Evolutionary conservation across 305 asterid genomes (phyloP).

Genomic region (Caryopteris hybrid): DNA sequence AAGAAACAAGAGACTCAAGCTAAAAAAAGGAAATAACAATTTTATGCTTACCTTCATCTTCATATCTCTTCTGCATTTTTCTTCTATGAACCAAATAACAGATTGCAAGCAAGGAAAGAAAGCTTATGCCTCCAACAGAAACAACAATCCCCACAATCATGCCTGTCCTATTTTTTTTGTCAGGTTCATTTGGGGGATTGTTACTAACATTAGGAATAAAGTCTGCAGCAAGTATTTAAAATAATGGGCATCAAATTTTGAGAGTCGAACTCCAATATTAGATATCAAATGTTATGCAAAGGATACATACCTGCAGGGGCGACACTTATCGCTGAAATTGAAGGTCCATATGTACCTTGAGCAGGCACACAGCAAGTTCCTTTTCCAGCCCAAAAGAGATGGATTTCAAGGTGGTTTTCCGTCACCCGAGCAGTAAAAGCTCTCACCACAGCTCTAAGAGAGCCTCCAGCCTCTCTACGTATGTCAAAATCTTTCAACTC

Average conservation of each 20-base stretch:
- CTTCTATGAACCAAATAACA: conserved; percentile 37
- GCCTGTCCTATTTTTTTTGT: conserved; percentile 34
- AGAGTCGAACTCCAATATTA: background rate
- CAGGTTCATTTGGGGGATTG: conserved; percentile 29
- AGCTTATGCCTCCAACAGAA: conserved; percentile 28
- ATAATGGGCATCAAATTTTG: background rate
- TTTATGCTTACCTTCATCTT: conserved; percentile 52
- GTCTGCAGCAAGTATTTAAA: conserved; percentile 23
- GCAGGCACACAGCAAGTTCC: conserved; percentile 81
- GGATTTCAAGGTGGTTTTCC: conserved; percentile 64
- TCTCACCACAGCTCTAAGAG: conserved; percentile 39
- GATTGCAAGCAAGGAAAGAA: conserved; percentile 29
- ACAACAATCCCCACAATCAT: conserved; percentile 42
- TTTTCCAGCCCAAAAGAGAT: conserved; percentile 80
- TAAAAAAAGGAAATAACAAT: background rate
- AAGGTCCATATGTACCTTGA: conserved; percentile 63
- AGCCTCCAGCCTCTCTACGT: conserved; percentile 46
- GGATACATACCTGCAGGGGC: conserved; percentile 39
- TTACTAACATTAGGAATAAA: conserved; percentile 40
- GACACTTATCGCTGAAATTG: conserved; percentile 65
- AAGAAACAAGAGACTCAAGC: background rate
- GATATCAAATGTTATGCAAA: background rate
- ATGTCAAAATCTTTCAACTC: conserved; percentile 59
- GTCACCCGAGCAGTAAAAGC: conserved; percentile 37
- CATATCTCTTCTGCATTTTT: conserved; percentile 31